Evolutionary conservation across 2,329 filamentous ascomycete species (phyloP), one percentile per base, ranked within the genome.

Genomic region (Penicillium janthinellum): DNA sequence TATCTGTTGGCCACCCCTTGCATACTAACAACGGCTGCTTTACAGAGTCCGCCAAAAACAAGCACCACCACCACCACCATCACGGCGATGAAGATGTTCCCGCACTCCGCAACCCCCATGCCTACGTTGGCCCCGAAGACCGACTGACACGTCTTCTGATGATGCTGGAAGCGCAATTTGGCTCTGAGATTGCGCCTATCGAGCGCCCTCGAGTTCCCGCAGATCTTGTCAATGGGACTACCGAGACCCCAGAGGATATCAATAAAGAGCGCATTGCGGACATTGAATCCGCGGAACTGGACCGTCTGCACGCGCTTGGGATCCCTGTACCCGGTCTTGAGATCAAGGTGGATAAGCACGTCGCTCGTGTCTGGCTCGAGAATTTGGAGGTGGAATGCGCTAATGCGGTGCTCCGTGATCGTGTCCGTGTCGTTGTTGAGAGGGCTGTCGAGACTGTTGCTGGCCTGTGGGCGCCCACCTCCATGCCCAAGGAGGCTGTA

Each of bases 151-250:
- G 94, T 37, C 86, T 99, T 20, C 90, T 96, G 78, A 91, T 96
- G 87, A 96, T 99, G 81, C 88, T 99, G 14, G 95, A 99, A 81
- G 91, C 93, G 2, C 95, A 99, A 75, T 99, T 99, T 72, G 95
- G 95, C 62, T 89, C 95, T 64, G 89, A 91, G 60, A 88, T 98
- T 58, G 82, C 85, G 0, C 92, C 94, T 4, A 90, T 98, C 65
- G 84, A 88, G 22, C 79, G 71, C 79, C 92, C 60, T 84, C 87
- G 74, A 74, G 68, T 79, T 39, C 74, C 56, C 8, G 50, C 64
- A 1, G 65, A 72, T 39, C 57, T 62, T 7, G 58, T 63, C 11
- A 62, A 69, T 34, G 64, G 64, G 3, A 54, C 47, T 5, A 22
- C 63, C 22, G 66, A 66, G 22, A 62, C 59, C 3, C 56, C 61